phyloP scores from a whole-genome alignment of 2,329 filamentous ascomycete species.

The Colletotrichum tropicale region DNA sequence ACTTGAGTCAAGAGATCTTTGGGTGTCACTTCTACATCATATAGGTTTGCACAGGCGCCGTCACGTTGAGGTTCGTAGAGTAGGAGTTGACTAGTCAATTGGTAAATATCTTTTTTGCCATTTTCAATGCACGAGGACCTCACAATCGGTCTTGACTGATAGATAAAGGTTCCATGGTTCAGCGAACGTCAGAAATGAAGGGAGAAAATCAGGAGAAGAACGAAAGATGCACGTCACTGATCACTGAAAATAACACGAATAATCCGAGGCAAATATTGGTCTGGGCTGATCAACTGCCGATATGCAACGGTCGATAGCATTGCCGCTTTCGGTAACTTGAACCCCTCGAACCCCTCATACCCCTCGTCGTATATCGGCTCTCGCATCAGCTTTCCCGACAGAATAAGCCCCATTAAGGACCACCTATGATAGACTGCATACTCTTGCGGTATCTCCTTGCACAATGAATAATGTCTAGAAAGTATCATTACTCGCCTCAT shows the following conservation, averaged over 20 bases:
- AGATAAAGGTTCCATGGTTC: not conserved
- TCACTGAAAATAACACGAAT: not conserved
- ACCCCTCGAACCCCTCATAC: not conserved
- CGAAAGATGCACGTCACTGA: not conserved
- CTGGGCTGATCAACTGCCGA: not conserved
- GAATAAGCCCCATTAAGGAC: not conserved
- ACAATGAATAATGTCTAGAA: not conserved
- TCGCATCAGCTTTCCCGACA: not conserved
- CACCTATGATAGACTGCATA: not conserved
- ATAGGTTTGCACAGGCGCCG: not conserved
- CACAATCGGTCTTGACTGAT: not conserved
- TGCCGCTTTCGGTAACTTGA: not conserved
- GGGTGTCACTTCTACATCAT: not conserved
- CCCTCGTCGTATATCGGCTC: not conserved
- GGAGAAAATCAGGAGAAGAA: not conserved
- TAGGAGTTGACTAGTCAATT: not conserved
- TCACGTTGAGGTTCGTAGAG: not conserved
- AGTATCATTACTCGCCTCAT: not conserved
- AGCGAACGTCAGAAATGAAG: not conserved
- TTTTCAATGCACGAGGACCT: not conserved
- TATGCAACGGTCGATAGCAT: not conserved
- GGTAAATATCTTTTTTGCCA: not conserved
- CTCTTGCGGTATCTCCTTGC: not conserved
- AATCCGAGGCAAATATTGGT: not conserved
- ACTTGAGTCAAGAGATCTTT: not conserved